Evolutionary conservation across 495 filamentous ascomycete genomes (phyloP), one percentile per base, ranked within the genome.

Genomic region (Penicillium roqueforti): DNA sequence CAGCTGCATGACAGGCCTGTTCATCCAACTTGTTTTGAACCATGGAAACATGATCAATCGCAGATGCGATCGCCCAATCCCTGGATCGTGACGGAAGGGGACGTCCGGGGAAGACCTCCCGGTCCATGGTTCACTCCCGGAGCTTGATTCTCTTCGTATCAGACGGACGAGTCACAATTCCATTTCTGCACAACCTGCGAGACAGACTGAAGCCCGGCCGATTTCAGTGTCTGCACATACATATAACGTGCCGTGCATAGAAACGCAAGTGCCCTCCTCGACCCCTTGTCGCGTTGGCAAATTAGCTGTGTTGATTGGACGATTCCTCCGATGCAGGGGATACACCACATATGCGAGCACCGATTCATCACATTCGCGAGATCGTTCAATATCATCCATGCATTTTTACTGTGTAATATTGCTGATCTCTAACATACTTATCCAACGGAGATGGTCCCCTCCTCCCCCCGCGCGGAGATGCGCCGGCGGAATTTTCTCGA

Each of bases 401-500:
- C n/a, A n/a, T n/a, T n/a, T 25, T 36, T 10, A 31, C 14, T 5
- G 14, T n/a, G 32, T 36, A 36, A 36, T 36, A 47, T 36, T 43
- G 41, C 22, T 50, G 22, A 25, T 39, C 47, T 23, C 20, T 36
- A n/a, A n/a, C n/a, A n/a, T 37, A 53, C 31, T 14, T 37, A 37
- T 34, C 46, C n/a, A 13, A 40, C 47, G 47, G 47, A 50, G 47
- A 50, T 29, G 16, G 1, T 13, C 32, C 22, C 44, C 20, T 23
- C 26, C 44, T 40, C 48, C 49, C 59, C 51, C 53, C 57, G 34
- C 56, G 57, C 54, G 47, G 63, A 57, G 46, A 51, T 42, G 13
- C 41, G 43, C 50, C 56, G 50, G 48, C 41, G 32, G 59, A 67
- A 65, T 62, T 67, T 67, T 67, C 64, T 62, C 56, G 64, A 67